Evolutionary conservation across 257 asterid genomes (phyloP), one percentile per base, ranked within the genome.

Genomic region (Avicennia marina): DNA sequence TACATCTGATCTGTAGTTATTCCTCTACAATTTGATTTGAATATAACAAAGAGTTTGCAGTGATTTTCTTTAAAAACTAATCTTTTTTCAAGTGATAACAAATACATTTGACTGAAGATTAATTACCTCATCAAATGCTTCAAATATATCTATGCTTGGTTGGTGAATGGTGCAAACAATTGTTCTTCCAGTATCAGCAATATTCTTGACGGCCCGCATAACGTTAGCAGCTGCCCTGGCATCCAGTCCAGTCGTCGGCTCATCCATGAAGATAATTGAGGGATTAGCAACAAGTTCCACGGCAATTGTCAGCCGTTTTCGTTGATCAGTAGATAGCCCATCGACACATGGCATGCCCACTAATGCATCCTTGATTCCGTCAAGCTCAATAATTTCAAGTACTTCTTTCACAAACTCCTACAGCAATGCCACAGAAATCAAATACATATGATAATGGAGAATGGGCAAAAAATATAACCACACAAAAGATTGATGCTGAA

Each of bases 241-340:
- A 47, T 77, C 83, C 25, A 77, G 51, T 25, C 80, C 83, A 16
- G 83, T 73, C 3, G 83, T 77, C 7, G 83, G 83, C 64, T 77
- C 80, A 27, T 76, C 82, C 82, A 76, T 68, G 36, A 76, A 76
- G 61, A 76, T 76, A 44, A 76, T 76, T 7, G 82, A 72, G 39
- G 79, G 83, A 19, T 77, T 77, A 36, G 79, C 72, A 58, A 77
- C 83, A n/a, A 77, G 76, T 29, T 77, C 83, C 36, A 77, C 79
- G n/a, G 83, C 83, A 60, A 77, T 77, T 1, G 83, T 77, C 36
- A 77, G 72, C 60, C 83, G 70, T 65, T 77, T 77, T 63, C 83
- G 51, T 43, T 77, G 80, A 73, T 77, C 83, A 2, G 72, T 77
- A 10, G 80, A 77, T 25, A 77, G 65, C 22, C 83, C 83, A 67